Evolutionary conservation across 176 grass and related monocot genomes (phyloP), one percentile per base, ranked within the genome.

Genomic region (Oryza nivara): DNA sequence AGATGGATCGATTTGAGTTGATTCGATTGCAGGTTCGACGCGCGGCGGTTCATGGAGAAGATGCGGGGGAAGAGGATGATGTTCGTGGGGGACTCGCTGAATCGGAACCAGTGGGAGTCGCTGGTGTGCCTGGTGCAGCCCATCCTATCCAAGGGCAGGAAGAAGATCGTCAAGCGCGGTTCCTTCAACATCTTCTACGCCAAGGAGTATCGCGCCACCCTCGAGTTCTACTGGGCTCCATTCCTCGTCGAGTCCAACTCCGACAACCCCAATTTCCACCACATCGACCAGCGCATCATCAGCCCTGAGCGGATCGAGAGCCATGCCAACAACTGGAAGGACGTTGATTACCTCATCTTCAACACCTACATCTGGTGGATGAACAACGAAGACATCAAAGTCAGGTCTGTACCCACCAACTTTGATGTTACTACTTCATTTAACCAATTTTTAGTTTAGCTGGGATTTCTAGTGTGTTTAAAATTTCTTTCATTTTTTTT

Each of bases 281-380:
- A 82, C 88, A 92, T 95, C 77, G 67, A 56, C 11, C 4, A 70
- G 0, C 80, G 96, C 40, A 94, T 95, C 80, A 92, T 98, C 56
- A 73, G 85, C 0, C 83, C 89, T 4, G 72, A 92, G 8, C 84
- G 83, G 68, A 99, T 99, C 68, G 75, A 87, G 66, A 82, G 38
- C 5, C 96, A 99, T 71, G 93, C 91, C 0, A 83, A 34, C 9
- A 25, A 96, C 68, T 99, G 96, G 93, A 96, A 75, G 72, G 89
- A 40, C 4, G 89, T 79, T 0, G 96, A 99, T 66, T 99, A 94
- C 83, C 86, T 99, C 77, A n/a, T 99, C 82, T 99, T 99, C 86
- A 95, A 99, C 78, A 96, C 93, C 13, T 99, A 99, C 91, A 99
- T 99, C 76, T 99, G 96, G 96, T 99, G 96, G 96, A 91, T 99